Base-by-base conservation (phyloP, 2,329 filamentous ascomycete genomes). In the Fusarium papillatum region DNA sequence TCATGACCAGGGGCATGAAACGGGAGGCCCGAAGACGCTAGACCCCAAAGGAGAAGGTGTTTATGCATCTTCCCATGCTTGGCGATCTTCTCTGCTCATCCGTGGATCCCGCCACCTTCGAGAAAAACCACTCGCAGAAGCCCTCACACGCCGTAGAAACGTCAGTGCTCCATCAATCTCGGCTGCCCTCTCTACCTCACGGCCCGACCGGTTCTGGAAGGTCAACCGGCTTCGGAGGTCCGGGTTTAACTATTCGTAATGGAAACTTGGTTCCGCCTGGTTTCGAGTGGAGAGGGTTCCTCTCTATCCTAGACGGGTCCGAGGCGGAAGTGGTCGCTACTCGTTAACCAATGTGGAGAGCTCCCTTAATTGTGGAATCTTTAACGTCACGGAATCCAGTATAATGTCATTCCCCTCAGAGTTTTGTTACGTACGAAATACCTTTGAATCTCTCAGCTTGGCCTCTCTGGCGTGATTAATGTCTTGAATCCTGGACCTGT, bases 331-430 rank as follows among this genome's bases (percentile, higher is more conserved):
- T 55, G 19, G 50, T 55, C 50, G 50, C 50, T 55, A 55, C 50
- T 55, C 50, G 50, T 55, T 55, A 17, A 29, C 50, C 50, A 55
- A 31, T 55, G 50, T 29, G 29, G 50, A 55, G 50, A n/a, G 50
- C 50, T 31, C 50, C 50, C 26, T 55, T 19, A 55, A 55, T 55
- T 55, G 50, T 55, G 50, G 50, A 55, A 55, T 55, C 50, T 55
- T 55, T 55, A 55, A 55, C 50, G 50, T 55, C 50, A 55, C 50
- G 50, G 50, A 55, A 55, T 55, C 50, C 50, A 55, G 50, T 55
- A 29, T 31, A 31, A 55, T 55, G 50, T 31, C 50, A 29, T 55
- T 55, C 29, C 4, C 26, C 26, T 31, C 4, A 19, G 26, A 5
- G 50, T 55, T 55, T 55, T 55, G 50, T 55, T 55, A 55, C 50